phyloP scores from a whole-genome alignment of 139 green algal species.

The Auxenochlorella pyrenoidosa region DNA sequence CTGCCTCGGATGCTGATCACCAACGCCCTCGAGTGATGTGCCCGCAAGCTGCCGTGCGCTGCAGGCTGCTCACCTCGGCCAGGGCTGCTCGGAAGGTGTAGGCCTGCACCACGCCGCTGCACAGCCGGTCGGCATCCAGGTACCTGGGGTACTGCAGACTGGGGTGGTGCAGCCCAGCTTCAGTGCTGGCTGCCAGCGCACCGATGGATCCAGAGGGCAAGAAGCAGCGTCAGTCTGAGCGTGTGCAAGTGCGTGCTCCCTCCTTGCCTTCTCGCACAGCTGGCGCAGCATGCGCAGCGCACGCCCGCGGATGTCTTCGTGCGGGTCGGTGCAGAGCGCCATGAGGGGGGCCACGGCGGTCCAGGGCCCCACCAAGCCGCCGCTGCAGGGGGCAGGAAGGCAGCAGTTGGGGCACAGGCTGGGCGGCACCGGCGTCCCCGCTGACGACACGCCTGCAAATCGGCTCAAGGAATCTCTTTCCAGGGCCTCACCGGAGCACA shows the following conservation, averaged over 20 bases:
- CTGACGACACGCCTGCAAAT: too few species aligned
- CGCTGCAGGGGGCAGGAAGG: slow-evolving; percentile 1
- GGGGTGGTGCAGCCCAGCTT: not conserved
- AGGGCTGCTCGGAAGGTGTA: slow-evolving; percentile 62
- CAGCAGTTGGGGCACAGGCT: too few species aligned
- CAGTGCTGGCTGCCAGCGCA: too few species aligned
- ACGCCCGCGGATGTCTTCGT: slow-evolving; percentile 37
- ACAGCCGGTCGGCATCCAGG: slow-evolving; percentile 41
- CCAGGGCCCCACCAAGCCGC: slow-evolving; percentile 81
- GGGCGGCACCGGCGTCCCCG: too few species aligned
- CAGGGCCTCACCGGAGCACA: slow-evolving; percentile 54
- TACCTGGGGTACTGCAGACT: slow-evolving; percentile 23
- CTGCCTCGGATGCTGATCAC: too few species aligned
- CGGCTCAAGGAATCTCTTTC: too few species aligned
- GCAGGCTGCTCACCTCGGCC: slow-evolving; percentile 9
- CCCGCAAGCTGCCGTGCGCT: not conserved
- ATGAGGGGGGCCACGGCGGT: slow-evolving; percentile 67
- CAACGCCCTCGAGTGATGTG: not conserved
- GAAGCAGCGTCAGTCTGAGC: not conserved
- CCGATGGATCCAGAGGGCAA: not conserved
- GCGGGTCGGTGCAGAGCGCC: slow-evolving; percentile 68
- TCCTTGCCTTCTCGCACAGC: slow-evolving; percentile 23
- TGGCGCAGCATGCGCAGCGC: slow-evolving; percentile 49
- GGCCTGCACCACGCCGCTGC: slow-evolving; percentile 53
- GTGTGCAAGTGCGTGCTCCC: not conserved